A percentile compares a stretch with the other conserved stretches of the same genome.
phyloP scores from a whole-genome alignment of 2,329 filamentous ascomycete genomes.

The Nothomitra cinnamomea region DNA sequence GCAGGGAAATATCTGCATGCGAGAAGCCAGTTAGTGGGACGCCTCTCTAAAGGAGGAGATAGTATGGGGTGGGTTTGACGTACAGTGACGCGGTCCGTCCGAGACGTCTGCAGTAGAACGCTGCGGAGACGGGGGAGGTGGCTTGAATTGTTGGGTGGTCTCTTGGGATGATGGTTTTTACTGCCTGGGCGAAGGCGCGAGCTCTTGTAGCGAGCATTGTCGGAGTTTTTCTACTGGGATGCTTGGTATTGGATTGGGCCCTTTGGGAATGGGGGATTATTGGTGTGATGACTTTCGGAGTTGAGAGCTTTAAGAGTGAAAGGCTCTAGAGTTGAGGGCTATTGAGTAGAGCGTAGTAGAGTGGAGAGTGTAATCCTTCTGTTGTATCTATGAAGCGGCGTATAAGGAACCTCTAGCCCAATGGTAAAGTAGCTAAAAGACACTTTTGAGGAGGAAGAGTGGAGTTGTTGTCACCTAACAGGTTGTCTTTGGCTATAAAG shows the following conservation, averaged over 20 bases:
- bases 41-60: not conserved
- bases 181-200: not conserved
- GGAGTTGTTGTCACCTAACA: no score
- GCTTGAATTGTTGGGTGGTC: not conserved
- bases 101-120: constrained; percentile 1
- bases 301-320: no score
- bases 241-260: not conserved
- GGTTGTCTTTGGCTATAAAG: no score
- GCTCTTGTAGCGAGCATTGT: not conserved
- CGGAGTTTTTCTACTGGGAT: not conserved
- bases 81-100: not conserved
- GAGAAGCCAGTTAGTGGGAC: not conserved
- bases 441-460: no score
- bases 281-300: no score
- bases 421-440: no score
- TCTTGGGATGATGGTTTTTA: not conserved
- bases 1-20: not conserved
- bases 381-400: no score
- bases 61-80: not conserved
- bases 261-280: no score
- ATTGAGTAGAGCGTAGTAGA: no score
- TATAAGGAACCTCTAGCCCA: no score
- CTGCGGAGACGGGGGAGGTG: not conserved
- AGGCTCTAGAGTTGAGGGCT: no score
- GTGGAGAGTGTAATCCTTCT: no score